Evolutionary conservation across 495 filamentous ascomycete genomes (phyloP).

Genomic region (Trichoderma virens): DNA sequence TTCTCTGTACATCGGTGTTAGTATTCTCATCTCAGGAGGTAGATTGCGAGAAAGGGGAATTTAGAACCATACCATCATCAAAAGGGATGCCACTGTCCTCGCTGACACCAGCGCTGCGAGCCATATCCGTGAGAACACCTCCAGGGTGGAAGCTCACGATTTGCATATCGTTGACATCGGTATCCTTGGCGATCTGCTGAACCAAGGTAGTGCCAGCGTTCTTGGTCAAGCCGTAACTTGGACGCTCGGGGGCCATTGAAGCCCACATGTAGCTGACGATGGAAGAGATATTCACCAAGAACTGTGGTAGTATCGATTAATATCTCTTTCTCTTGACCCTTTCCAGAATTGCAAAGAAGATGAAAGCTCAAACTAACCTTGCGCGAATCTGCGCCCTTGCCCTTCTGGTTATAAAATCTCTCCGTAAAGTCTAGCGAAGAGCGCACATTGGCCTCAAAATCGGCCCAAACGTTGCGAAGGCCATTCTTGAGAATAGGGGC

Average conservation of each 20-base stretch:
- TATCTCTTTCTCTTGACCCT: too few species aligned
- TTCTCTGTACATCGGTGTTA: constrained; percentile 14
- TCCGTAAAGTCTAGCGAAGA: constrained; percentile 23
- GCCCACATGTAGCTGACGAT: constrained; percentile 17
- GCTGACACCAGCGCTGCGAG: constrained; percentile 8
- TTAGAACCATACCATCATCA: constrained; percentile 17
- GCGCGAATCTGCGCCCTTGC: neutral
- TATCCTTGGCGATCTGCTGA: constrained; percentile 14
- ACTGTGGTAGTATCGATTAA: constrained; percentile 14
- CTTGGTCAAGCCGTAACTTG: constrained; percentile 14
- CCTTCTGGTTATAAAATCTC: constrained; percentile 23
- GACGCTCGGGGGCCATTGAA: neutral
- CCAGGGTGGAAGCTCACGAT: constrained; percentile 23
- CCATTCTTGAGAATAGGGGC: constrained; percentile 20
- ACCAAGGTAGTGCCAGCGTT: constrained; percentile 11
- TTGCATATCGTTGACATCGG: constrained; percentile 13
- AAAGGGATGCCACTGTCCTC: constrained; percentile 7
- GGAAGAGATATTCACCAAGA: constrained; percentile 30
- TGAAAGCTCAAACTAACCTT: constrained; percentile 11
- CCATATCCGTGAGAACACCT: constrained; percentile 14
- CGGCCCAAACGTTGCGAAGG: constrained; percentile 17
- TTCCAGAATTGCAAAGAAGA: neutral
- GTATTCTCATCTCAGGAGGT: too few species aligned
- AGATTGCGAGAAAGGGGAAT: neutral
- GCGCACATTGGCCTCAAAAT: constrained; percentile 21